Evolutionary conservation across 179 eudicot species (phyloP), one percentile per base, ranked within the genome.

Genomic region (Patellifolia procumbens): DNA sequence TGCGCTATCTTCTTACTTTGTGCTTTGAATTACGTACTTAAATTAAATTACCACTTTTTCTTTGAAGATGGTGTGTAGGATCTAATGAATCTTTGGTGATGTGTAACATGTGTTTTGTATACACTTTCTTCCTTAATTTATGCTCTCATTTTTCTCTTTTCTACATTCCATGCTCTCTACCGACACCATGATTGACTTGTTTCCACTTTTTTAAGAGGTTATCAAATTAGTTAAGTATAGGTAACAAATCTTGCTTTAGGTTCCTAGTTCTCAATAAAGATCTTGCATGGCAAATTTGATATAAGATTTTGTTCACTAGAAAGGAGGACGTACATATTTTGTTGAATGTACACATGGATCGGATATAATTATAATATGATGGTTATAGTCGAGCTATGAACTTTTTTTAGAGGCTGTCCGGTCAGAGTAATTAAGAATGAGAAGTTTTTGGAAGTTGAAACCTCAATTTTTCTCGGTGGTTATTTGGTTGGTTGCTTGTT

Each of bases 131-230:
- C 83, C 83, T 59, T 75, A 56, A 75, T 51, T 62, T 49, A 43
- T 74, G 79, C 70, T 58, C 49, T 32, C n/a, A 59, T 24, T 12
- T n/a, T 19, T 49, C 7, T 43, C 39, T 31, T 74, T 60, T 29
- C 2, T 59, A n/a, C 7, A 32, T 8, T 5, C 42, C 67, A 46
- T 75, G 67, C 64, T 24, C 42, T 78, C 5, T 51, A 58, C 52
- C 60, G 75, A 77, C 83, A 80, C 71, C 66, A 76, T 80, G 32
- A 76, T 80, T 64, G 51, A 53, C 39, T 52, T 79, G 68, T 37
- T 64, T 13, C 53, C 5, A 43, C 28, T n/a, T 22, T 15, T 62
- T 34, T 67, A 26, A 2, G 53, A 68, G 55, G 19, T 43, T 45
- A 66, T 42, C 32, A 66, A 66, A 64, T 66, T 12, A 46, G 26